Evolutionary conservation across 257 asterid genomes (phyloP).

Genomic region (Henckelia pumila): DNA sequence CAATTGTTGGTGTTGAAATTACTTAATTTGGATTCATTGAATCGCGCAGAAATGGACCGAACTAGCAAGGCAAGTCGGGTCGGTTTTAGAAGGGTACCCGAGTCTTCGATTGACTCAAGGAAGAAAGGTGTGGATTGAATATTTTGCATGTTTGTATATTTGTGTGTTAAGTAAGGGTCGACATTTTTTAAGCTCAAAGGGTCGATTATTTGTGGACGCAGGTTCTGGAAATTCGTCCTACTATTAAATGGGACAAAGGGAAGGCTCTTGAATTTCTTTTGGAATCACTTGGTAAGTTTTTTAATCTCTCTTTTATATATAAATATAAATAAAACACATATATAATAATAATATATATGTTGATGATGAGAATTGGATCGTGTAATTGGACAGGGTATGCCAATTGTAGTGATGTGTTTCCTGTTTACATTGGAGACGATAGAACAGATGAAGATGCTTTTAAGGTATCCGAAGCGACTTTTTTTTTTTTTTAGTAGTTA

Average conservation of each 20-base stretch:
- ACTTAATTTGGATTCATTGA: slow-evolving; percentile 4
- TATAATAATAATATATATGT: too few relatives aligned
- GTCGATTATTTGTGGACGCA: slow-evolving; percentile 25
- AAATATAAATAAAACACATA: too few relatives aligned
- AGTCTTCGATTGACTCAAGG: slow-evolving; percentile 76
- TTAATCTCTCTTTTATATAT: too few relatives aligned
- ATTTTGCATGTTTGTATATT: too few relatives aligned
- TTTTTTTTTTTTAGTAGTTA: background rate
- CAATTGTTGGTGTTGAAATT: too few relatives aligned
- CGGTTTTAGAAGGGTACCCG: slow-evolving; percentile 77
- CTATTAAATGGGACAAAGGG: slow-evolving; percentile 97
- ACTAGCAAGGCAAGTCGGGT: slow-evolving; percentile 67
- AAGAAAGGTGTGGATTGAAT: slow-evolving; percentile 55
- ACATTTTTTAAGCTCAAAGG: too few relatives aligned
- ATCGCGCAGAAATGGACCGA: slow-evolving; percentile 78
- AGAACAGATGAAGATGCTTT: slow-evolving; percentile 90
- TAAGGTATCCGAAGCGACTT: slow-evolving; percentile 41
- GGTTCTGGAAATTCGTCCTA: slow-evolving; percentile 92
- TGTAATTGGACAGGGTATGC: slow-evolving; percentile 51
- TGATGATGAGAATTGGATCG: too few relatives aligned
- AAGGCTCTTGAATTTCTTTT: slow-evolving; percentile 88
- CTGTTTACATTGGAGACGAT: slow-evolving; percentile 88
- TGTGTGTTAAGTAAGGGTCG: too few relatives aligned
- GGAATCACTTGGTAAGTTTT: slow-evolving; percentile 78
- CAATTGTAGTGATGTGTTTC: slow-evolving; percentile 65